Evolutionary conservation across 2,329 filamentous ascomycete genomes (phyloP).

Genomic region (Penicillium sp.): DNA sequence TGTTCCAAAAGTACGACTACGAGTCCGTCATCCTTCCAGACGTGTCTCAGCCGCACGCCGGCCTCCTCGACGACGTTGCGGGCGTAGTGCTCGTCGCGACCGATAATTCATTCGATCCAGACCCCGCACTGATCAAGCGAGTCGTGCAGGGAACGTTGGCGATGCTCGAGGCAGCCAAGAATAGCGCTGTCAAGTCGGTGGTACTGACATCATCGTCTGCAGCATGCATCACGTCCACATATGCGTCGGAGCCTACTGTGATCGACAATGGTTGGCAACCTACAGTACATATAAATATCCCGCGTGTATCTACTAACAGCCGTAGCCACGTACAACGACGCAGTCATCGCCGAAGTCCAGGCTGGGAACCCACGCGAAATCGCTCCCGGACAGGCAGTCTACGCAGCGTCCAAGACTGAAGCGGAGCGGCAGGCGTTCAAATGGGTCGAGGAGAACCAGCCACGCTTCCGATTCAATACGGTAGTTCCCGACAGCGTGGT

Average conservation of each 20-base stretch:
- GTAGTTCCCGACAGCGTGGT: neutral
- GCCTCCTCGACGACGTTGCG: neutral
- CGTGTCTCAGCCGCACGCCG: neutral
- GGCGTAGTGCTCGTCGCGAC: neutral
- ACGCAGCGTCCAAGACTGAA: neutral
- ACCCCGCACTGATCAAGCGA: slow-evolving; percentile 1
- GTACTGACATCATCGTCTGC: neutral
- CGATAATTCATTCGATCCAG: neutral
- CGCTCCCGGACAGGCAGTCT: neutral
- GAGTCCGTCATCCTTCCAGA: neutral
- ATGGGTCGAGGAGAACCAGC: neutral
- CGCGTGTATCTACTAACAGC: neutral
- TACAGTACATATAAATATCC: neutral
- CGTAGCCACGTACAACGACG: neutral
- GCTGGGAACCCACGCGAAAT: neutral
- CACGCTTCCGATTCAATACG: neutral
- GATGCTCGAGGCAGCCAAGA: neutral
- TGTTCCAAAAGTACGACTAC: slow-evolving; percentile 6
- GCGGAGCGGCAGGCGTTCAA: neutral
- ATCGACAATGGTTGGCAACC: neutral
- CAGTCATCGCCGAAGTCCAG: neutral
- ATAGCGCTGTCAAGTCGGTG: neutral
- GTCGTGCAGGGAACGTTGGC: neutral
- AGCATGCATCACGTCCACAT: neutral
- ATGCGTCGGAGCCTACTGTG: neutral